Evolutionary conservation across 768 basidiomycete species (phyloP).

Genomic region (Hypsizygus marmoreus): DNA sequence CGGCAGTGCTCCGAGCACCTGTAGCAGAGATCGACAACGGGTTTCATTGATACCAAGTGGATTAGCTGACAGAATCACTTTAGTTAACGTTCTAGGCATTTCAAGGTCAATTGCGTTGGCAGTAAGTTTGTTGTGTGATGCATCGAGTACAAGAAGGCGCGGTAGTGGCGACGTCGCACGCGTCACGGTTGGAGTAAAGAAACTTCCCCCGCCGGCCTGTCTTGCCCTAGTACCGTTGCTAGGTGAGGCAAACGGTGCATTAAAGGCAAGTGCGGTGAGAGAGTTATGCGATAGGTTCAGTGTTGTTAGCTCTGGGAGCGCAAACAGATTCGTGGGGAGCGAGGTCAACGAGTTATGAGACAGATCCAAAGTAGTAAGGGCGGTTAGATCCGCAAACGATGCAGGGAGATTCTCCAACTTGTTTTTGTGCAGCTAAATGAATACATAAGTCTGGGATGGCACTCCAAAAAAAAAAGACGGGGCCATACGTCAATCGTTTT

Average conservation of each 20-base stretch:
- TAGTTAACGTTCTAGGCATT: conserved; percentile 56
- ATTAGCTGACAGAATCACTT: conserved; percentile 67
- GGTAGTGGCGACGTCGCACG: conserved; percentile 70
- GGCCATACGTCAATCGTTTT: conserved; percentile 75
- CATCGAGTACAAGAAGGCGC: conserved; percentile 61
- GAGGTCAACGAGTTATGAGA: conserved; percentile 69
- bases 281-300: conserved; percentile 76
- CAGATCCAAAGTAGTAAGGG: conserved; percentile 68
- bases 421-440: conserved; percentile 71
- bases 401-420: conserved; percentile 61
- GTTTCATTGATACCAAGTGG: conserved; percentile 50
- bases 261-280: conserved; percentile 62
- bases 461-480: not conserved
- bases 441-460: conserved; percentile 8
- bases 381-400: conserved; percentile 67
- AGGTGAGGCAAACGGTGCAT: conserved; percentile 50
- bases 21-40: conserved; percentile 42
- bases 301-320: conserved; percentile 64
- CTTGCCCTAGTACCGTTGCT: conserved; percentile 23
- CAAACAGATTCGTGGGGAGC: conserved; percentile 65
- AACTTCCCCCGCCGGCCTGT: conserved; percentile 45
- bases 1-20: conserved; percentile 45
- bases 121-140: conserved; percentile 65
- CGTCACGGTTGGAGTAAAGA: conserved; percentile 64
- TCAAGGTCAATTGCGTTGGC: conserved; percentile 53